These are phyloP conservation scores for Pilatotrama ljubarskyi DNA, from an alignment of 768 basidiomycete species.

Conservation along the genomic window DNA sequence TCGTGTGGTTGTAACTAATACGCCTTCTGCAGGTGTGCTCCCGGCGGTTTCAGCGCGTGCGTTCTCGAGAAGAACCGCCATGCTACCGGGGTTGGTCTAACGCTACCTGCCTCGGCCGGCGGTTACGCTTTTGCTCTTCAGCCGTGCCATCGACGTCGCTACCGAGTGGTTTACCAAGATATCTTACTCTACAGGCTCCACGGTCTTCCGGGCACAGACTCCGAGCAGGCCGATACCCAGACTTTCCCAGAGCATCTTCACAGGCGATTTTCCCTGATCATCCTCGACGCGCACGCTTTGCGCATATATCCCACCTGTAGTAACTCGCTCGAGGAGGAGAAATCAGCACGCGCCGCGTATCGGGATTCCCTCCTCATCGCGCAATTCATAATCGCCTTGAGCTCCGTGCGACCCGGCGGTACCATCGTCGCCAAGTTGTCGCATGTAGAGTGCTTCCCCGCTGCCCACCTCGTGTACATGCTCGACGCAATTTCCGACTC, in stretches of 20 bases:
- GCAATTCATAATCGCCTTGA: conserved; percentile 34
- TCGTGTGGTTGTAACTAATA: too few species aligned
- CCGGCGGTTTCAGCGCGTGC: conserved; percentile 26
- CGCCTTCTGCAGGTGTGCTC: conserved; percentile 22
- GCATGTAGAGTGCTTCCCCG: conserved; percentile 30
- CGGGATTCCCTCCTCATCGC: conserved; percentile 32
- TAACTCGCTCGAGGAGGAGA: background rate
- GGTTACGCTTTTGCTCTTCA: conserved; percentile 18
- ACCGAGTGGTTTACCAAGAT: conserved; percentile 12
- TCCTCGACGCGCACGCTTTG: conserved; percentile 37
- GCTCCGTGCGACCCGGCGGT: conserved; percentile 26
- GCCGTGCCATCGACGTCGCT: conserved; percentile 1
- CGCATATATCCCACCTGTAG: conserved; percentile 20
- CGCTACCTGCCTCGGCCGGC: conserved; percentile 10
- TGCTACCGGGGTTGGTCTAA: conserved; percentile 21
- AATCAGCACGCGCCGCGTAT: conserved; percentile 12
- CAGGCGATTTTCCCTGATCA: conserved; percentile 30
- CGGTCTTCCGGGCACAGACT: background rate
- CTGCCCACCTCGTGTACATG: conserved; percentile 33
- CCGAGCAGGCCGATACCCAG: background rate
- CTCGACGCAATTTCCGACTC: conserved; percentile 30
- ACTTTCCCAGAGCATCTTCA: background rate
- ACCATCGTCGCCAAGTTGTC: conserved; percentile 36
- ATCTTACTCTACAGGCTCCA: conserved; percentile 15
- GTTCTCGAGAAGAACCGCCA: conserved; percentile 16